A percentile compares a stretch with the other conserved stretches of the same genome.
Conservation (phyloP, 2,329 filamentous ascomycete species). For the Talaromyces sp. region DNA sequence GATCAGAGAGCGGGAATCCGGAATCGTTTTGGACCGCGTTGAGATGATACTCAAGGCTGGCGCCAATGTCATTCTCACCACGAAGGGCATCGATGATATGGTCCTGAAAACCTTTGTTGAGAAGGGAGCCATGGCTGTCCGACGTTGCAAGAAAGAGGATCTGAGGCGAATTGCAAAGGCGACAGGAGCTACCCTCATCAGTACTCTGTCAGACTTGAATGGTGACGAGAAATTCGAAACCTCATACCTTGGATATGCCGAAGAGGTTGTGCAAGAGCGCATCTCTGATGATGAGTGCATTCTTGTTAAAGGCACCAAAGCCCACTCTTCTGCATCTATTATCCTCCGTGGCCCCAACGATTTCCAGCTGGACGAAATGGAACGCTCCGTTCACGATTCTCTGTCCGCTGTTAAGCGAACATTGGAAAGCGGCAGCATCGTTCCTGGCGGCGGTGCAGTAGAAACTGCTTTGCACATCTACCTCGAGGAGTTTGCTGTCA, state of each 20-base stretch:
- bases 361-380: constrained; percentile 97
- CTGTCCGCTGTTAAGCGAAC: constrained; percentile 96
- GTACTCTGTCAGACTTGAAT: constrained; percentile 91
- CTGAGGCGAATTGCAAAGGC: constrained; percentile 91
- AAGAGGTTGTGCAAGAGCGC: constrained; percentile 95
- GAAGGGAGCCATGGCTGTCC: constrained; percentile 89
- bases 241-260: constrained; percentile 81
- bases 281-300: constrained; percentile 99
- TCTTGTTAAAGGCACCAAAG: constrained; percentile 90
- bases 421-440: constrained; percentile 91
- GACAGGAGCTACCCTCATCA: constrained; percentile 87
- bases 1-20: constrained; percentile 86
- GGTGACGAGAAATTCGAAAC: constrained; percentile 95
- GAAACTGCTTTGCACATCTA: constrained; percentile 99
- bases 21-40: constrained; percentile 87
- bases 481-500: constrained; percentile 96
- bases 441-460: constrained; percentile 91
- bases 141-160: constrained; percentile 98
- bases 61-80: constrained; percentile 92
- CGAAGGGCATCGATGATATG: constrained; percentile 96
- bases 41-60: constrained; percentile 98
- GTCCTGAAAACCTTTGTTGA: constrained; percentile 93
- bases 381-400: constrained; percentile 95
- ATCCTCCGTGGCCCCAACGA: constrained; percentile 95
- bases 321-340: constrained; percentile 88